Evolutionary conservation across 495 filamentous ascomycete species (phyloP).

Genomic region (Symbiotaphrina buchneri): DNA sequence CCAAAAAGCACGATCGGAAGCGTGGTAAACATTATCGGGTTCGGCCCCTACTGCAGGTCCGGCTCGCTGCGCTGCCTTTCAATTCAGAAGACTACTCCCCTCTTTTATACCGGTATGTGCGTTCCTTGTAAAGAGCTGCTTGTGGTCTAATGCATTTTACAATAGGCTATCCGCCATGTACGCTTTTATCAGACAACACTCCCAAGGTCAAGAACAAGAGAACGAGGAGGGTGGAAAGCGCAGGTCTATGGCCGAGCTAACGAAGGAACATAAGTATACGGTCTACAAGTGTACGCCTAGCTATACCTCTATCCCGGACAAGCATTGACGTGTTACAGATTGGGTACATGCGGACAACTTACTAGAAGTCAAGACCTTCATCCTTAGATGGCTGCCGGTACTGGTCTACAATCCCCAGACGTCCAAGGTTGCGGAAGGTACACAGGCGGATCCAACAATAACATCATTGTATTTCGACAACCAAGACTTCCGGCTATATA

Average conservation of each 20-base stretch:
- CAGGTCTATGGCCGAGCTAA: constrained; percentile 18
- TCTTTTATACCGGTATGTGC: constrained; percentile 42
- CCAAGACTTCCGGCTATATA: constrained; percentile 63
- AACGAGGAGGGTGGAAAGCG: constrained; percentile 18
- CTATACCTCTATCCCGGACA: neutral
- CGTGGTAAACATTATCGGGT: constrained; percentile 61
- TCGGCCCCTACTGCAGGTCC: constrained; percentile 72
- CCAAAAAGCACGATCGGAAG: constrained; percentile 94
- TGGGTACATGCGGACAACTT: constrained; percentile 94
- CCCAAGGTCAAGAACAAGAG: too few relatives aligned
- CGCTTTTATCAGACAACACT: constrained; percentile 67
- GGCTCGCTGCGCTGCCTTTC: constrained; percentile 67
- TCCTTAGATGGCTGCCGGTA: constrained; percentile 71
- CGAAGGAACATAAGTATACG: constrained; percentile 52
- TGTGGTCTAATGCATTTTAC: constrained; percentile 1
- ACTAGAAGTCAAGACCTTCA: constrained; percentile 85
- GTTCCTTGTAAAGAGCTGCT: neutral
- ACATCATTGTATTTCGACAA: constrained; percentile 95
- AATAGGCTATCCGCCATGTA: constrained; percentile 86
- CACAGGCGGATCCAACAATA: constrained; percentile 66
- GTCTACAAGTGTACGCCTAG: constrained; percentile 55
- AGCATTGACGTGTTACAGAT: constrained; percentile 21
- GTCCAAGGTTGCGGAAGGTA: constrained; percentile 52
- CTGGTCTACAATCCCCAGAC: constrained; percentile 79
- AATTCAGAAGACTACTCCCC: constrained; percentile 91